phyloP scores from a whole-genome alignment of 805 yeast genomes.

The Metschnikowia baotianmanensis region DNA sequence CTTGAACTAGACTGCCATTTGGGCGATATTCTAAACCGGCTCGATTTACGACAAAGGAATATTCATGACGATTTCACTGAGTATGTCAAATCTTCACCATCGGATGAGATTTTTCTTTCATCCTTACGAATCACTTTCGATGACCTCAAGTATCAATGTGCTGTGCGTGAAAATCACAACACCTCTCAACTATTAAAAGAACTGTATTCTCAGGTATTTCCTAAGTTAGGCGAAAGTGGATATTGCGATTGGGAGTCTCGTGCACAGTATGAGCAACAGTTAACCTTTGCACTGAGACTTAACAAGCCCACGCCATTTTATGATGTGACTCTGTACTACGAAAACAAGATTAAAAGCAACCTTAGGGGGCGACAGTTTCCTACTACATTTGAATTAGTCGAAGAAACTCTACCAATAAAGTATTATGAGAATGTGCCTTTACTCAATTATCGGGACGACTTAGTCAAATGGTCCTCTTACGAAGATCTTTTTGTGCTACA shows the following conservation, averaged over 20 bases:
- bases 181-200: slow-evolving; percentile 17
- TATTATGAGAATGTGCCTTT: slow-evolving; percentile 17
- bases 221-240: slow-evolving; percentile 15
- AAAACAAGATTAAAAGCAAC: slow-evolving; percentile 3
- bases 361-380: slow-evolving; percentile 19
- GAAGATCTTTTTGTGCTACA: slow-evolving; percentile 18
- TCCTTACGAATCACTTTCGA: slow-evolving; percentile 55
- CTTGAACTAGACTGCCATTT: slow-evolving; percentile 73
- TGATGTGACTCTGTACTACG: slow-evolving; percentile 10
- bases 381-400: slow-evolving; percentile 29
- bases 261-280: slow-evolving; percentile 21
- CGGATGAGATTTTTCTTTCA: slow-evolving; percentile 34
- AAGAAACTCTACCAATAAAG: slow-evolving; percentile 19
- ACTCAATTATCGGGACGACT: slow-evolving; percentile 20
- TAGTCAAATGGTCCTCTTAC: slow-evolving; percentile 23
- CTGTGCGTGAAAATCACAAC: slow-evolving; percentile 27
- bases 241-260: slow-evolving; percentile 17
- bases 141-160: slow-evolving; percentile 55
- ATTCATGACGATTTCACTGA: slow-evolving; percentile 52
- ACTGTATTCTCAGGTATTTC: slow-evolving; percentile 19
- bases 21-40: slow-evolving; percentile 57
- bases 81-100: slow-evolving; percentile 13
- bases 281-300: slow-evolving; percentile 29
- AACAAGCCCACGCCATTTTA: slow-evolving; percentile 14
- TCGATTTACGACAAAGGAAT: slow-evolving; percentile 40